phyloP scores from a whole-genome alignment of 106 monocot species.

The Dendrobium chrysotoxum region DNA sequence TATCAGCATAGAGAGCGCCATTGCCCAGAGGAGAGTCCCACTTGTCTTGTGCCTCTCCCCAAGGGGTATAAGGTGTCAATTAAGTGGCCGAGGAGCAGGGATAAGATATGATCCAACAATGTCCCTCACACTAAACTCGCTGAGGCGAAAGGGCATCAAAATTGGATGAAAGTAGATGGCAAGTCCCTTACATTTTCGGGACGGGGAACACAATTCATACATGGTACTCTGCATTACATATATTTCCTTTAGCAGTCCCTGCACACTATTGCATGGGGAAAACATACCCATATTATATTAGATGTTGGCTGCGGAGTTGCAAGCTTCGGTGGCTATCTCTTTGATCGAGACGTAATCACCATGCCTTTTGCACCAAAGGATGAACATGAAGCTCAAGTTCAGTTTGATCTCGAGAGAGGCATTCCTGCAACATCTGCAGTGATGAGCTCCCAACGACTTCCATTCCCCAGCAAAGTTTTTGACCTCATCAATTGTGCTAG shows the following conservation, averaged over 20 bases:
- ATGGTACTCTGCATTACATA: slow-evolving; percentile 89
- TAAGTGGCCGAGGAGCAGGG: slow-evolving; percentile 77
- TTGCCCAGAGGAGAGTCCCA: slow-evolving; percentile 70
- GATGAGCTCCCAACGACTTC: slow-evolving; percentile 86
- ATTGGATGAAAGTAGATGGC: slow-evolving; percentile 87
- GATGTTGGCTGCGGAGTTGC: slow-evolving; percentile 98
- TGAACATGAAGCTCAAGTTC: slow-evolving; percentile 95
- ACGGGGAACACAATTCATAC: slow-evolving; percentile 96
- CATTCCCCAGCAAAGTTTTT: slow-evolving; percentile 76
- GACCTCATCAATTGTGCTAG: slow-evolving; percentile 89
- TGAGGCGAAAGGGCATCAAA: slow-evolving; percentile 91
- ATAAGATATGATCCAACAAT: slow-evolving; percentile 89
- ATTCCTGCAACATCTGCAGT: slow-evolving; percentile 96
- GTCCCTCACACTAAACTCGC: slow-evolving; percentile 87
- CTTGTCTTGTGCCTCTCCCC: slow-evolving; percentile 75
- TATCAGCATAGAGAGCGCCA: slow-evolving; percentile 82
- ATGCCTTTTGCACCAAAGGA: slow-evolving; percentile 98
- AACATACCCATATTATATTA: slow-evolving; percentile 62
- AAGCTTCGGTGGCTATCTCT: slow-evolving; percentile 88
- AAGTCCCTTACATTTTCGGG: slow-evolving; percentile 86
- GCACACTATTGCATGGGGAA: slow-evolving; percentile 69
- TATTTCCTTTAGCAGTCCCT: slow-evolving; percentile 78
- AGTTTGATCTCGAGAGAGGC: slow-evolving; percentile 84
- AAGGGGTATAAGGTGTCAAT: slow-evolving; percentile 53
- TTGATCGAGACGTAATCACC: slow-evolving; percentile 69